Evolutionary conservation across 2,329 filamentous ascomycete genomes (phyloP), one percentile per base, ranked within the genome.

Genomic region (Boeremia exigua): DNA sequence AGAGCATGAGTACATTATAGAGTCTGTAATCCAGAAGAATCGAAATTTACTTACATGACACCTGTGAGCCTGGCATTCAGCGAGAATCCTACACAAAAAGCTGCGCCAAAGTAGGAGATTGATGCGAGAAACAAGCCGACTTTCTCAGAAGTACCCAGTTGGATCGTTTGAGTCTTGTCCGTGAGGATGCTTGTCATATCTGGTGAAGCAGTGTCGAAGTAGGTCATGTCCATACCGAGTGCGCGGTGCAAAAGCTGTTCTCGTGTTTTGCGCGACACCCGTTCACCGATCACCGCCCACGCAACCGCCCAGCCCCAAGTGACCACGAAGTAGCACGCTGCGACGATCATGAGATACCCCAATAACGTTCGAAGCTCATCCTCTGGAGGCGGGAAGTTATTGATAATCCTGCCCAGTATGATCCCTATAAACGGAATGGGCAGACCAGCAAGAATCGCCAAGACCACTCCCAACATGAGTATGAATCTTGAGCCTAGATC

Each of bases 341-440:
- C 80, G 48, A 80, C 74, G 6, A 73, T 73, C 52, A 81, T 73
- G 7, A 82, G 75, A 57, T 81, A 74, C 7, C 63, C 68, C 3
- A 83, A 67, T n/a, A 77, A 66, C 4, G 62, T 63, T 14, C 65
- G 67, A 2, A 82, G 68, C 45, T 79, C 78, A 48, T 78, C 69
- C 60, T 80, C 75, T 29, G 71, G 60, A 1, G 80, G 81, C 32
- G 81, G 81, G 27, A 83, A 83, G 23, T 75, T 70, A 58, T 80
- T 79, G 68, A 82, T 81, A 50, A 82, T 78, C 48, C 79, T 74
- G 32, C 79, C 79, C 39, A 82, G 78, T 17, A 82, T 78, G 50
- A 88, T 82, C 33, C 83, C 85, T 68, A 88, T 84, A n/a, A 88
- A 74, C 14, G 84, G 86, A 45, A 58, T 54, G 1, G 55, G 55